Conservation (phyloP, 768 basidiomycete genomes). For the Suillus discolor region DNA sequence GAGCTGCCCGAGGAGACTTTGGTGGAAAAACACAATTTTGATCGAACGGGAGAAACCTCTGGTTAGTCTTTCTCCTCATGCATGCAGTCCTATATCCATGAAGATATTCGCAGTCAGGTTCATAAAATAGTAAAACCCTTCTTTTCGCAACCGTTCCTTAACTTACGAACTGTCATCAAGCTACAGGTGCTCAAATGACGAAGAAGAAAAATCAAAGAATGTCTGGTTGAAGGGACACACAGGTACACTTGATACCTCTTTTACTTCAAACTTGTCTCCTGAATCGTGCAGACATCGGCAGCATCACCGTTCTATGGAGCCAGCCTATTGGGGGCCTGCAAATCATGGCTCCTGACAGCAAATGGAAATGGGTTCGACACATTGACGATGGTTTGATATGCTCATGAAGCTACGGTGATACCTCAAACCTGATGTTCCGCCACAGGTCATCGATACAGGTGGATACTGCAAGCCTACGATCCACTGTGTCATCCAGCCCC, state of each 20-base stretch:
- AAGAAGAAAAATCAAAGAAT: conserved; percentile 10
- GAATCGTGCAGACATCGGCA: conserved; percentile 31
- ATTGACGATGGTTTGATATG: conserved; percentile 38
- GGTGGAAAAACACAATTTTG: conserved; percentile 30
- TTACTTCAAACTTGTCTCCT: not conserved
- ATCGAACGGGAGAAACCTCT: conserved; percentile 30
- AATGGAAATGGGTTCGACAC: conserved; percentile 40
- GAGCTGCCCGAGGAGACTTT: conserved; percentile 37
- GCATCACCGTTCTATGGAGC: conserved; percentile 39
- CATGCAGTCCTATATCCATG: not conserved
- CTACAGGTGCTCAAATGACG: conserved; percentile 28
- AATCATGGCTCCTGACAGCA: conserved; percentile 35
- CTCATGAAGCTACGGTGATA: not conserved
- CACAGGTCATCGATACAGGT: conserved; percentile 39
- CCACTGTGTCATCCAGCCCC: conserved; percentile 40
- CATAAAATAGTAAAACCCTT: conserved; percentile 38
- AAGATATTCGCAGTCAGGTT: conserved; percentile 30
- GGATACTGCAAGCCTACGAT: conserved; percentile 40
- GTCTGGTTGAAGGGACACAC: conserved; percentile 43
- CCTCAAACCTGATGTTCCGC: not conserved
- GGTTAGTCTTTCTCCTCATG: conserved; percentile 19
- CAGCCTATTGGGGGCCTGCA: conserved; percentile 41
- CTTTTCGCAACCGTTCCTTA: not conserved
- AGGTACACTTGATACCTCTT: conserved; percentile 20
- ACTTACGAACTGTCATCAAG: conserved; percentile 16